These are phyloP conservation scores for Asclepias syriaca DNA, from an alignment of 257 asterid genomes.

Conservation along the genomic window DNA sequence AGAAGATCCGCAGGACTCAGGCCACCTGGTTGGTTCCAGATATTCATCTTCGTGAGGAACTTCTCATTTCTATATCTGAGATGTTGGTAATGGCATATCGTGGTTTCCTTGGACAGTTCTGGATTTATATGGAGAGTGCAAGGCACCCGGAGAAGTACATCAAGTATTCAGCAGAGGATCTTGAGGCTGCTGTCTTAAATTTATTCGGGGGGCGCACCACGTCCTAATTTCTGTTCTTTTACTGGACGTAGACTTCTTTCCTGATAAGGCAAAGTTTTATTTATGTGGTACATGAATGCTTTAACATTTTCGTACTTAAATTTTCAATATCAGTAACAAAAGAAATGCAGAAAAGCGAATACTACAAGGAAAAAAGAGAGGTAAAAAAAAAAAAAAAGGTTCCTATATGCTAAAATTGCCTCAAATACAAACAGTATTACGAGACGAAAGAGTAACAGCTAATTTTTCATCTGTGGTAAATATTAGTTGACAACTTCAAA, in stretches of 20 bases:
- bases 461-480: neutral
- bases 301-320: too few species aligned
- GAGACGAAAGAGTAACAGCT: neutral
- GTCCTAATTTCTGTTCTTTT: neutral
- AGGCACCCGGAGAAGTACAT: constrained; percentile 87
- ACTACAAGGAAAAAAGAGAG: neutral
- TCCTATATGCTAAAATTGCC: neutral
- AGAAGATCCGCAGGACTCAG: constrained; percentile 80
- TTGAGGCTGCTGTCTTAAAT: constrained; percentile 74
- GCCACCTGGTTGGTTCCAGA: constrained; percentile 79
- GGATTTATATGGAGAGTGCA: constrained; percentile 82
- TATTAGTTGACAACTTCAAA: neutral
- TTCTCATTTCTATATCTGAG: constrained; percentile 61
- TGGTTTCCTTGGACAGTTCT: constrained; percentile 72
- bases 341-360: neutral
- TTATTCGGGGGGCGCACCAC: constrained; percentile 41
- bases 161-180: constrained; percentile 82
- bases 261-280: neutral
- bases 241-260: neutral
- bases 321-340: neutral
- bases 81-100: constrained; percentile 68
- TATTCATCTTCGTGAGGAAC: constrained; percentile 77
- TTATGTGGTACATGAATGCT: neutral
- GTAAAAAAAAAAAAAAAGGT: neutral
- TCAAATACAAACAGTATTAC: neutral